Percentiles rank a stretch among this genome's conserved stretches.
Conservation (phyloP, 352 stramenopile genomes). For the Phytophthora quininea region DNA sequence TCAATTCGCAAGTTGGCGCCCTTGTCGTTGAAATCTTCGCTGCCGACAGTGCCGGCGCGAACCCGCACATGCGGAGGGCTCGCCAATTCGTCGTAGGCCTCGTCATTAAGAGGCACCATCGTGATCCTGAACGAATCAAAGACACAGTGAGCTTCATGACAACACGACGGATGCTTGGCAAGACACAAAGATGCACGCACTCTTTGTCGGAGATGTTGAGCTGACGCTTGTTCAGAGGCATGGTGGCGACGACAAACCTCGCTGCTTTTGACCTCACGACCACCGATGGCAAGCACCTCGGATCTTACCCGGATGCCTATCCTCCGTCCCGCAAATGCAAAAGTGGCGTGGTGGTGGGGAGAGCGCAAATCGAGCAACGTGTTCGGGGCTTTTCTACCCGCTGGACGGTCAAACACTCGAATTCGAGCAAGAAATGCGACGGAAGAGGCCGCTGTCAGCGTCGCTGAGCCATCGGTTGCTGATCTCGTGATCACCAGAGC, state of each 20-base stretch:
- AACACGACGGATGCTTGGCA: not conserved
- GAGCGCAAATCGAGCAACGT: slow-evolving; percentile 24
- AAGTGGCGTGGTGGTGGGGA: slow-evolving; percentile 16
- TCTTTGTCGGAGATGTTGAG: slow-evolving; percentile 34
- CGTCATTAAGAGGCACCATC: slow-evolving; percentile 34
- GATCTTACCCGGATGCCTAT: slow-evolving; percentile 17
- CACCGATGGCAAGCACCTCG: slow-evolving; percentile 10
- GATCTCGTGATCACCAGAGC: slow-evolving; percentile 27
- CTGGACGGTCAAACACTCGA: not conserved
- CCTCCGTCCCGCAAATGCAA: slow-evolving; percentile 21
- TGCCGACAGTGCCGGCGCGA: slow-evolving; percentile 55
- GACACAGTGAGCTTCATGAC: slow-evolving; percentile 16
- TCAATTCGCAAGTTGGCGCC: slow-evolving; percentile 73
- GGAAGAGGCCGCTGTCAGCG: slow-evolving; percentile 25
- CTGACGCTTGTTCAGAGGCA: slow-evolving; percentile 24
- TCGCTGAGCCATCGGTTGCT: slow-evolving; percentile 7
- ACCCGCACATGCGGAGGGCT: slow-evolving; percentile 43
- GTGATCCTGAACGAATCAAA: slow-evolving; percentile 18
- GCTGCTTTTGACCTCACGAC: not conserved
- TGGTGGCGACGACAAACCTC: slow-evolving; percentile 14
- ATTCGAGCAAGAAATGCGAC: slow-evolving; percentile 22
- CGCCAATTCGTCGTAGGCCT: slow-evolving; percentile 27
- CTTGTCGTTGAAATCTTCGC: slow-evolving; percentile 68
- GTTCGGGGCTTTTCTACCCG: slow-evolving; percentile 27
- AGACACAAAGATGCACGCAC: slow-evolving; percentile 19